phyloP scores from a whole-genome alignment of 305 asterid genomes.

The Fraxinus latifolia region DNA sequence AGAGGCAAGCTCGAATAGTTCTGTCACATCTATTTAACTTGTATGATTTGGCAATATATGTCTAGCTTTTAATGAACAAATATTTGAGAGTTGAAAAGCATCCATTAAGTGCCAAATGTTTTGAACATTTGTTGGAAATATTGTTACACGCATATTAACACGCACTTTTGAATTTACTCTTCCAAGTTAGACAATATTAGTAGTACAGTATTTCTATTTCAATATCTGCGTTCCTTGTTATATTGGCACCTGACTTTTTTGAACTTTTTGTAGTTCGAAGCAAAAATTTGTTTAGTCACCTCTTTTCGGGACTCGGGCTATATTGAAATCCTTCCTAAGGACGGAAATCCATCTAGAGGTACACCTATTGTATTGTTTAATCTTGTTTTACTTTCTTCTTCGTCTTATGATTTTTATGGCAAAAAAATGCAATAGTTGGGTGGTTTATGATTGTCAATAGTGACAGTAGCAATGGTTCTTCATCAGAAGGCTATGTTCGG shows the following conservation, averaged over 20 bases:
- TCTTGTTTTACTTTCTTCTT: background rate
- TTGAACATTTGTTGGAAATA: background rate
- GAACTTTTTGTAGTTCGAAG: slow-evolving; percentile 54
- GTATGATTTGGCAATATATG: background rate
- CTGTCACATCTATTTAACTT: background rate
- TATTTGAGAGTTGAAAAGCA: background rate
- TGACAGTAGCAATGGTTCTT: background rate
- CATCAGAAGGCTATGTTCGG: background rate
- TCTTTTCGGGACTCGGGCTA: slow-evolving; percentile 81
- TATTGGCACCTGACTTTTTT: background rate
- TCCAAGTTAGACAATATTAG: background rate
- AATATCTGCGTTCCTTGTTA: background rate
- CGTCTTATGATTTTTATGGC: background rate
- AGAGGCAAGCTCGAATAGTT: background rate
- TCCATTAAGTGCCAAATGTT: background rate
- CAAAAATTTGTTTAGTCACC: slow-evolving; percentile 80
- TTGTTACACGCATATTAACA: background rate
- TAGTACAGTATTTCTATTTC: background rate
- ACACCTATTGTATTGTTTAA: background rate
- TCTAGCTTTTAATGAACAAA: background rate
- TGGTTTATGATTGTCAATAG: background rate
- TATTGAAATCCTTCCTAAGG: slow-evolving; percentile 88
- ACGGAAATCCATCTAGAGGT: slow-evolving; percentile 59
- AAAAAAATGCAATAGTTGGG: background rate
- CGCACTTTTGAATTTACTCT: background rate